phyloP scores from a whole-genome alignment of 192 early-diverging fungal genomes.

The Oehlia diaphana region DNA sequence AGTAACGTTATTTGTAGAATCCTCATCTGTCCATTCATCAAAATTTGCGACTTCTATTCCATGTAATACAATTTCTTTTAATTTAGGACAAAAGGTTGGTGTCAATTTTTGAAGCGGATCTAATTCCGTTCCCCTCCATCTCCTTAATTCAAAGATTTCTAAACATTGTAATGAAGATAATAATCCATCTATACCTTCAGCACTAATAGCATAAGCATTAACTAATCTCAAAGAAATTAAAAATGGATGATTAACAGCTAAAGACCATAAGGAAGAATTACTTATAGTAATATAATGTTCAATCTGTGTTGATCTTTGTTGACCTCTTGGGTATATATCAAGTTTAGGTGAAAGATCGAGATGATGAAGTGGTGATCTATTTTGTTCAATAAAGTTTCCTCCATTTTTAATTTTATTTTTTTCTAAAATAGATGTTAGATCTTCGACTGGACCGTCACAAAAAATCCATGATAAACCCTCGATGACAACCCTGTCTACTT shows the following conservation, averaged over 20 bases:
- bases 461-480: constrained; percentile 2
- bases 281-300: constrained; percentile 13
- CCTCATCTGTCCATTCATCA: background rate
- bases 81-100: constrained; percentile 12
- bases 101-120: constrained; percentile 13
- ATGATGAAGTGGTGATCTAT: background rate
- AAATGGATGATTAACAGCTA: constrained; percentile 9
- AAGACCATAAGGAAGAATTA: background rate
- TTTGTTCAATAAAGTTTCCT: background rate
- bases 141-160: constrained; percentile 18
- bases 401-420: background rate
- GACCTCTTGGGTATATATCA: constrained; percentile 13
- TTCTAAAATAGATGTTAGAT: background rate
- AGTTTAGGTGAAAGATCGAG: constrained; percentile 16
- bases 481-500: background rate
- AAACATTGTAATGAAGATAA: constrained; percentile 5
- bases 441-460: background rate
- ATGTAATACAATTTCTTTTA: constrained; percentile 7
- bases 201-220: constrained; percentile 13
- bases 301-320: background rate
- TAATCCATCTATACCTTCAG: constrained; percentile 12
- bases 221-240: constrained; percentile 17
- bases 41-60: constrained; percentile 5
- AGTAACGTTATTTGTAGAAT: background rate
- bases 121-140: background rate